Conservation (phyloP, 352 stramenopile genomes). For the Thalassiosira exigua region DNA sequence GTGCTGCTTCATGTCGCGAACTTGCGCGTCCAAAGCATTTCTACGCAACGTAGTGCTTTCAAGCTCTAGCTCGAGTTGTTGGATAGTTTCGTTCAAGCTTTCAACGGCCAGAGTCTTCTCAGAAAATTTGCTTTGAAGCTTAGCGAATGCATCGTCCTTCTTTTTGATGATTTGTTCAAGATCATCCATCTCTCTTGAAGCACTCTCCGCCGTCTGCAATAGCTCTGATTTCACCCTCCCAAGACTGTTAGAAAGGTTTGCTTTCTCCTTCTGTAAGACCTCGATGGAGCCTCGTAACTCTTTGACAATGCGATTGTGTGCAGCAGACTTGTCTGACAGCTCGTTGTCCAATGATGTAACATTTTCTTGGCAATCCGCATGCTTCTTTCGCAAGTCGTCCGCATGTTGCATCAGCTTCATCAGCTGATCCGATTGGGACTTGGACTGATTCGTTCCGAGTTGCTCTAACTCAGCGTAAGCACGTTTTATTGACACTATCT, state of each 20-base stretch:
- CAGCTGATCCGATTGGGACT: constrained; percentile 38
- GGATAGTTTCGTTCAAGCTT: constrained; percentile 27
- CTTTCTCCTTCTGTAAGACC: constrained; percentile 32
- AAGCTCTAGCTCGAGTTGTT: constrained; percentile 36
- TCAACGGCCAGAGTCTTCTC: constrained; percentile 28
- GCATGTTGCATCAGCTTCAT: constrained; percentile 51
- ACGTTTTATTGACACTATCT: constrained; percentile 31
- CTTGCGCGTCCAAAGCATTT: constrained; percentile 28
- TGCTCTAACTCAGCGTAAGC: constrained; percentile 33
- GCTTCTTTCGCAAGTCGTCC: constrained; percentile 46
- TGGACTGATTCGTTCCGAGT: constrained; percentile 32
- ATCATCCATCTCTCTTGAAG: constrained; percentile 31
- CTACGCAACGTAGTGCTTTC: constrained; percentile 3
- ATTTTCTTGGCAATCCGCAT: constrained; percentile 32
- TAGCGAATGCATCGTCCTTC: constrained; percentile 34
- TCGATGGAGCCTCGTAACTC: constrained; percentile 29
- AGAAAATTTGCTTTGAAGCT: constrained; percentile 19
- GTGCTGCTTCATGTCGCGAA: constrained; percentile 25
- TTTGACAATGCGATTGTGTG: constrained; percentile 13
- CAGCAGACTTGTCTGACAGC: constrained; percentile 15
- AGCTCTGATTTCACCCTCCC: constrained; percentile 33
- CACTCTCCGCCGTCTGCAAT: constrained; percentile 15
- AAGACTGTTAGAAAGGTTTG: constrained; percentile 23
- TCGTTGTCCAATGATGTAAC: constrained; percentile 32
- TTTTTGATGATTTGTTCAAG: constrained; percentile 33